These are phyloP conservation scores for Colletotrichum higginsianum DNA, from an alignment of 2,329 filamentous ascomycete species.

Conservation along the genomic window DNA sequence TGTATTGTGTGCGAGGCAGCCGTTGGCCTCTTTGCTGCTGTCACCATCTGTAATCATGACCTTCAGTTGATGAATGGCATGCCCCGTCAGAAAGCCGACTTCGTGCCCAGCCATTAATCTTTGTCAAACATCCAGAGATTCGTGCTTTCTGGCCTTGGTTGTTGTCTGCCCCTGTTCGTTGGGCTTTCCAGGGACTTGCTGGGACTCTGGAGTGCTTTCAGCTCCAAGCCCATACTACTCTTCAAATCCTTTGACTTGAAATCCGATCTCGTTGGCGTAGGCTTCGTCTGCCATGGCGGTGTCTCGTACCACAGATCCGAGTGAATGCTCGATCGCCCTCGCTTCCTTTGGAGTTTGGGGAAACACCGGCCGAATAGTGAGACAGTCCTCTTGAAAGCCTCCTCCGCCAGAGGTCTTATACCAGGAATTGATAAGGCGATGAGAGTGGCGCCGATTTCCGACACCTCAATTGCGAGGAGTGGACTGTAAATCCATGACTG, in stretches of 20 bases:
- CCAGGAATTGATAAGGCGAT: constrained; percentile 66
- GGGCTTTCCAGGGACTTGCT: not conserved
- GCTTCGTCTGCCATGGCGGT: constrained; percentile 17
- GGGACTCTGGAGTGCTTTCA: not conserved
- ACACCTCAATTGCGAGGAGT: constrained; percentile 64
- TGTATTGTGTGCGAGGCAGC: not conserved
- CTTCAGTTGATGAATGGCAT: not conserved
- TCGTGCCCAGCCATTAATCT: not conserved
- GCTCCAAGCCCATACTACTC: not conserved
- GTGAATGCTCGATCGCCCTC: not conserved
- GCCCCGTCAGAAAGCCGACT: fast-evolving
- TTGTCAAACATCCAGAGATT: constrained; percentile 25
- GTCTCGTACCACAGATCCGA: constrained; percentile 23
- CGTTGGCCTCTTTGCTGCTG: not conserved
- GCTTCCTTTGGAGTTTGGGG: not conserved
- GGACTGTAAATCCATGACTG: constrained; percentile 67
- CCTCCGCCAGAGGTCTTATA: constrained; percentile 58
- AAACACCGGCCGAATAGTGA: constrained; percentile 1
- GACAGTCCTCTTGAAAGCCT: constrained; percentile 1
- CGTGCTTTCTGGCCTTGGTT: not conserved
- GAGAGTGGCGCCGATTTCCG: constrained; percentile 65
- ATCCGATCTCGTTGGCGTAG: constrained; percentile 8
- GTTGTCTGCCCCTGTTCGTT: not conserved
- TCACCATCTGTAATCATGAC: not conserved
- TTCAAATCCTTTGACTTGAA: constrained; percentile 21